Conservation (phyloP, 2,329 filamentous ascomycete species). For the Fusarium temperatum region DNA sequence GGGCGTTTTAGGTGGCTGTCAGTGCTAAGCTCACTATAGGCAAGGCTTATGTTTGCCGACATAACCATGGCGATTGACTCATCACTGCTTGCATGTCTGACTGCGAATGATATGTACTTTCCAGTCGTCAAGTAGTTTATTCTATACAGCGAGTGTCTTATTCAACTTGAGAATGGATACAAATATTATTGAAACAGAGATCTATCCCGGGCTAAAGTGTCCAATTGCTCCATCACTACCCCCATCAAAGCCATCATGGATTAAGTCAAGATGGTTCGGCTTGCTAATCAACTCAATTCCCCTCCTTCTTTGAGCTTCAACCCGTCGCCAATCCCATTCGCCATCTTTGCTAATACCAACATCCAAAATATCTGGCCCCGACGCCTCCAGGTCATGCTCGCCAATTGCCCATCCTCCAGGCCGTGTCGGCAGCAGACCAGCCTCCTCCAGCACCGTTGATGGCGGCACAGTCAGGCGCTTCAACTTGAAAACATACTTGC, state of each 20-base stretch:
- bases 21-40: neutral
- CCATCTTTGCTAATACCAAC: accelerated
- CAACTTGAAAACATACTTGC: slow-evolving; percentile 1
- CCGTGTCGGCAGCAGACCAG: neutral
- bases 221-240: neutral
- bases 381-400: neutral
- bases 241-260: neutral
- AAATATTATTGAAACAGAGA: too few species aligned
- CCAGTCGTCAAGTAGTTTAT: too few species aligned
- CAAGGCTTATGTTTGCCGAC: neutral
- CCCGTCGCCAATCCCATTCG: neutral
- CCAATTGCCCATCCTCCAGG: slow-evolving; percentile 1
- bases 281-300: neutral
- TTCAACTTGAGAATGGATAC: too few species aligned
- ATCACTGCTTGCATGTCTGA: neutral
- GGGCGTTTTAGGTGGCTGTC: accelerated
- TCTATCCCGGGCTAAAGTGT: neutral
- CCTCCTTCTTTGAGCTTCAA: neutral
- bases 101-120: too few species aligned
- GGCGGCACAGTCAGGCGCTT: neutral
- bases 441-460: neutral
- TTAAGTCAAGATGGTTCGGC: neutral
- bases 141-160: too few species aligned
- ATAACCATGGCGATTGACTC: accelerated
- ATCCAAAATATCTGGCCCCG: accelerated